Conservation (phyloP, 805 yeast species). For the Candida broadrunensis region DNA sequence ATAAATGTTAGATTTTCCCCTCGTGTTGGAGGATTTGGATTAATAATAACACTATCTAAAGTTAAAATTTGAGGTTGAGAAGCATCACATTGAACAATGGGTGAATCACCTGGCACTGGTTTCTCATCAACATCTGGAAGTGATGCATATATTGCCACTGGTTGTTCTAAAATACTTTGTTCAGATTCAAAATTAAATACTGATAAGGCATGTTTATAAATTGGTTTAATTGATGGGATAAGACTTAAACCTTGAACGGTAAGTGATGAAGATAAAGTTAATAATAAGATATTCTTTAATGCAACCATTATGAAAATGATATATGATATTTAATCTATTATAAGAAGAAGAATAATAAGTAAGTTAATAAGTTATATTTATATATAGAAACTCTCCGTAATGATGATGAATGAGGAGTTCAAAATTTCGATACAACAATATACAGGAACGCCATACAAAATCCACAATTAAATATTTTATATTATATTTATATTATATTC, state of each 20-base stretch:
- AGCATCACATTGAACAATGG: conserved; percentile 74
- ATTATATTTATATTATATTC: too few relatives aligned
- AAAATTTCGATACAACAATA: too few relatives aligned
- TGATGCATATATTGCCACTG: background rate
- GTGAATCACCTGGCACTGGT: conserved; percentile 91
- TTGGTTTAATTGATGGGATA: background rate
- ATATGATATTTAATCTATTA: too few relatives aligned
- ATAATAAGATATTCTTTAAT: conserved; percentile 11
- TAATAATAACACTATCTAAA: conserved; percentile 55
- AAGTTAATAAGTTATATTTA: too few relatives aligned
- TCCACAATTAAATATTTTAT: too few relatives aligned
- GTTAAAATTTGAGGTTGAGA: conserved; percentile 59
- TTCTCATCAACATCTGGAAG: conserved; percentile 43
- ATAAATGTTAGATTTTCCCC: conserved; percentile 79
- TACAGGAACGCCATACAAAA: too few relatives aligned
- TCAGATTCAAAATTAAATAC: background rate
- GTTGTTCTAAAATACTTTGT: background rate
- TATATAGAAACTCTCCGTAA: too few relatives aligned
- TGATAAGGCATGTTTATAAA: background rate
- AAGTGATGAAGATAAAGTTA: conserved; percentile 3
- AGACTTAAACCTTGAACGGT: conserved; percentile 1
- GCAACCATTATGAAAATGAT: conserved; percentile 16
- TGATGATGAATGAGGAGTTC: too few relatives aligned
- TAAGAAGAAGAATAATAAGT: too few relatives aligned
- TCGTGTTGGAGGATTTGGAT: conserved; percentile 86